These are phyloP conservation scores for Stachybotrys chlorohalonatus DNA, from an alignment of 2,329 filamentous ascomycete genomes.

Conservation along the genomic window DNA sequence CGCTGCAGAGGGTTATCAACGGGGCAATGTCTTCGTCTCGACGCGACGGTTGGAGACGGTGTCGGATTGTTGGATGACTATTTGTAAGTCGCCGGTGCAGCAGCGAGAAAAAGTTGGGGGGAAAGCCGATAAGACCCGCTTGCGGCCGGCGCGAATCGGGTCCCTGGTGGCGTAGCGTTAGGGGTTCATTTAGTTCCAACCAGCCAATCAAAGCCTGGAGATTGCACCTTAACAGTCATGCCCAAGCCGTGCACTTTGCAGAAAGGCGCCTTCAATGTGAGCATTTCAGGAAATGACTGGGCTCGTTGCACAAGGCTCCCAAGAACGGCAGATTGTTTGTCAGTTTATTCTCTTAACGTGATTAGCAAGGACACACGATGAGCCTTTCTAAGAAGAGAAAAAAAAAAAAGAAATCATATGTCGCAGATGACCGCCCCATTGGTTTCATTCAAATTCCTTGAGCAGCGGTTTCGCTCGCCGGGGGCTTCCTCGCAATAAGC, in stretches of 20 bases:
- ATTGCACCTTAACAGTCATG: neutral
- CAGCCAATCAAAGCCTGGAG: neutral
- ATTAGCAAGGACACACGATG: no score
- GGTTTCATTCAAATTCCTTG: no score
- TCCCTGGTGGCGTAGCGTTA: neutral
- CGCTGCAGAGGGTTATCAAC: neutral
- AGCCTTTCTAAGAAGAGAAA: neutral
- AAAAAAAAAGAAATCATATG: neutral
- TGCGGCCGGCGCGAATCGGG: slow-evolving; percentile 5
- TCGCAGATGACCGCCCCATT: neutral
- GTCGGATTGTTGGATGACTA: neutral
- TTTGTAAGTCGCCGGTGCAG: neutral
- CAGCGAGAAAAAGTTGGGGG: slow-evolving; percentile 12
- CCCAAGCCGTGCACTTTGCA: no score
- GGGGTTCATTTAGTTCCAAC: neutral
- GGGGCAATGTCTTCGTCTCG: no score
- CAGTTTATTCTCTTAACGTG: no score
- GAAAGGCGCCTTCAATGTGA: no score
- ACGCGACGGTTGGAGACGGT: no score
- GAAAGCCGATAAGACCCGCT: slow-evolving; percentile 7
- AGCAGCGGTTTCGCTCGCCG: neutral
- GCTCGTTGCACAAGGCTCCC: no score
- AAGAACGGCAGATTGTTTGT: no score
- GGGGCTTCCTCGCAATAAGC: slow-evolving; percentile 25
- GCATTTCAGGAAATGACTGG: no score